Base-by-base conservation (phyloP, 2,329 filamentous ascomycete species). In the Talaromyces piceae region DNA sequence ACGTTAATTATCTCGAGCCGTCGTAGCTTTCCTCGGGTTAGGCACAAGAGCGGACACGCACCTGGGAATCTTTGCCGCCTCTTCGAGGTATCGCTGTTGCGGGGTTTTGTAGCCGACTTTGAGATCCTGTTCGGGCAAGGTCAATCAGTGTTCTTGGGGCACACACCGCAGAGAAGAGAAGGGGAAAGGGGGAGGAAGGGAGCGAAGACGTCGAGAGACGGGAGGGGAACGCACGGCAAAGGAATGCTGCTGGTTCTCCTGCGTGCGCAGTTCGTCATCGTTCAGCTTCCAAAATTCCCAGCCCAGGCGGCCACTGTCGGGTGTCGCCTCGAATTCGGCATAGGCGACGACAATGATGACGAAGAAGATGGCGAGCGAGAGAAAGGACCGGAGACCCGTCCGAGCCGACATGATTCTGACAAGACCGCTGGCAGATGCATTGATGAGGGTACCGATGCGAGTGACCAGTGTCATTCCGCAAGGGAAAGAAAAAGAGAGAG, bases 61-160 rank as follows among this genome's bases (percentile, higher is more conserved):
- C 52, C 39, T 50, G 27, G 49, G 33, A 27, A 52, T 45, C 22
- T 33, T 49, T 43, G 30, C 25, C 11, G 49, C 52, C 27, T 54
- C 52, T 33, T 54, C 49, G 11, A 54, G 52, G 51, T 54, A 54
- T 30, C 50, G 44, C 41, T 54, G 22, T 27, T 54, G 52, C 11
- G 52, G 52, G 12, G 52, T 13, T 27, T 46, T 51, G 33, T 49
- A 53, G 31, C 48, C 48, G 28, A 49, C n/a, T 43, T 53, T 53
- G 23, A 49, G 13, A 16, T 53, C 51, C 50, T 52, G 22, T 37
- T 6, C 11, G 31, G n/a, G 7, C 12, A 28, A 6, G 31, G n/a
- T 37, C 31, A 37, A 16, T 8, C 6, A 37, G 4, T n/a, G 4
- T n/a, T 2, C 30, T n/a, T n/a, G n/a, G n/a, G n/a, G n/a, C n/a